These are phyloP conservation scores for Cutaneotrichosporon cavernicola DNA, from an alignment of 1,284 basidiomycete genomes.

Conservation along the genomic window DNA sequence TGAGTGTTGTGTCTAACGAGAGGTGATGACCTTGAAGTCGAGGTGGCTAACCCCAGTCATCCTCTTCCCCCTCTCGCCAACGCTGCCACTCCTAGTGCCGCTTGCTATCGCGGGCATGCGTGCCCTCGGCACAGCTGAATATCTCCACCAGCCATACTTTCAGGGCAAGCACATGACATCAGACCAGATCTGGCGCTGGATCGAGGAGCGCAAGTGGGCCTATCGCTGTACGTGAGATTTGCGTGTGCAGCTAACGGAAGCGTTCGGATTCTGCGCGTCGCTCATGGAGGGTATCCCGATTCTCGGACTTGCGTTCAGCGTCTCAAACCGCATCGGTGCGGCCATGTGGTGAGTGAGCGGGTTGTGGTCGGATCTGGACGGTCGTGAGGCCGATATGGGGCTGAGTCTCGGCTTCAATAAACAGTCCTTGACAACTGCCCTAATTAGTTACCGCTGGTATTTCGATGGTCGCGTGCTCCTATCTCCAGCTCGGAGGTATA, in stretches of 20 bases:
- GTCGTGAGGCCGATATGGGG: background rate
- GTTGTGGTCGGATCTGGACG: background rate
- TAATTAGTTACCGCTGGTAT: too few relatives aligned
- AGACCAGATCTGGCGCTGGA: constrained; percentile 66
- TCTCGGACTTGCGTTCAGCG: constrained; percentile 71
- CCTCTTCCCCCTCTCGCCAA: constrained; percentile 64
- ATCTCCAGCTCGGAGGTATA: background rate
- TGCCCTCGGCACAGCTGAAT: constrained; percentile 65
- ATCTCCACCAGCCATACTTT: constrained; percentile 75
- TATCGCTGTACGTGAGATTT: constrained; percentile 63
- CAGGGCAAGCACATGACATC: constrained; percentile 73
- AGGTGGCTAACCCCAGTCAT: constrained; percentile 57
- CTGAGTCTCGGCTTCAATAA: background rate
- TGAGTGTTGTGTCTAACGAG: constrained; percentile 32
- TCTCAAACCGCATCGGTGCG: constrained; percentile 81
- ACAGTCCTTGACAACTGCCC: too few relatives aligned
- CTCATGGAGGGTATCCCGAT: constrained; percentile 75
- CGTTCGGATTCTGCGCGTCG: constrained; percentile 75
- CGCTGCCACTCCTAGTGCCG: constrained; percentile 67
- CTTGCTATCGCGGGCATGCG: constrained; percentile 66
- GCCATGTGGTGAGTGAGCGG: constrained; percentile 69
- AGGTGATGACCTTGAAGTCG: background rate
- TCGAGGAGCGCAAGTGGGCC: constrained; percentile 83
- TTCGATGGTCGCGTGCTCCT: background rate
- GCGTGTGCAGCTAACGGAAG: constrained; percentile 51